A percentile compares a stretch with the other conserved stretches of the same genome.
Conservation (phyloP, 2,329 filamentous ascomycete species). For the Thielaviopsis musarum region DNA sequence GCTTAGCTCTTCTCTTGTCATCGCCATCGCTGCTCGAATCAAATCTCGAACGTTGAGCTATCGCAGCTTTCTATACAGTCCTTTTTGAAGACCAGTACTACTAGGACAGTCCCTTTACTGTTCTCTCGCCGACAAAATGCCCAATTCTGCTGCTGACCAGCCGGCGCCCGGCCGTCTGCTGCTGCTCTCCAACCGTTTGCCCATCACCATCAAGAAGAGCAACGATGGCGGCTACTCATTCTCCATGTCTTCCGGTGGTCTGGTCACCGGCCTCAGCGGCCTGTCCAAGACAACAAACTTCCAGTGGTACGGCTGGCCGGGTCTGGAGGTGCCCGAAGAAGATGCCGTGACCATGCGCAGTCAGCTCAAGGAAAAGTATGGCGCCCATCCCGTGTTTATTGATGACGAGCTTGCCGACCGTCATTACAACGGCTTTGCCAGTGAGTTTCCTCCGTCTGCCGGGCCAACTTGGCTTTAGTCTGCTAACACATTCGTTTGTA, state of each 20-base stretch:
- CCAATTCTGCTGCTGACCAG: constrained; percentile 20
- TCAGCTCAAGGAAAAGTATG: constrained; percentile 71
- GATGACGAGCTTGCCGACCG: constrained; percentile 84
- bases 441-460: constrained; percentile 31
- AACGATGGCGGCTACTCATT: constrained; percentile 86
- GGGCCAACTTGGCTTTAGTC: too few relatives aligned
- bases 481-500: neutral
- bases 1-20: too few relatives aligned
- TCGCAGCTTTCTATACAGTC: neutral
- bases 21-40: too few relatives aligned
- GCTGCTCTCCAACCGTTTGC: constrained; percentile 84
- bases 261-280: constrained; percentile 85
- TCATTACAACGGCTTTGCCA: constrained; percentile 97
- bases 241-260: constrained; percentile 89
- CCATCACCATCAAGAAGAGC: constrained; percentile 88
- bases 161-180: constrained; percentile 41
- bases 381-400: constrained; percentile 81
- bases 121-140: constrained; percentile 18
- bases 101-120: too few relatives aligned
- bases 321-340: constrained; percentile 72
- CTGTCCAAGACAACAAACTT: constrained; percentile 85
- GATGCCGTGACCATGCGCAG: constrained; percentile 61
- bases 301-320: constrained; percentile 98
- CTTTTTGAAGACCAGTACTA: too few relatives aligned
- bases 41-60: too few relatives aligned